phyloP scores from a whole-genome alignment of 164 flowering plant species.

The Litsea cubeba region DNA sequence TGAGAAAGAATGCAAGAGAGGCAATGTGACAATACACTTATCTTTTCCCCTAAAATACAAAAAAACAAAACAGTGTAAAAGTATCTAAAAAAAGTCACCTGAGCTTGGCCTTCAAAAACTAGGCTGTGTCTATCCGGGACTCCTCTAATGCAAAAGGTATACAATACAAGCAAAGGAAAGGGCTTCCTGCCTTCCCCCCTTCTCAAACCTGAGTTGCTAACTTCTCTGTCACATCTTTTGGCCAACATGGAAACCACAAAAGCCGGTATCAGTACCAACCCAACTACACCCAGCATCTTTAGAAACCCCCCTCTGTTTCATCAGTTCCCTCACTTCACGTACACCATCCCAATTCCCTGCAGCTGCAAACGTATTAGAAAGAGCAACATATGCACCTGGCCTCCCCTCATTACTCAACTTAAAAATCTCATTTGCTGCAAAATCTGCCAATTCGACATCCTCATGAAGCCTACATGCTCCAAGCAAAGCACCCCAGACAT shows the following conservation, averaged over 20 bases:
- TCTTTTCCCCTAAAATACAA: no score
- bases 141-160: no score
- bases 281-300: slow-evolving; percentile 72
- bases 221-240: background rate
- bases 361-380: slow-evolving; percentile 81
- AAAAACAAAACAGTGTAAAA: no score
- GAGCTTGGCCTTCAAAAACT: no score
- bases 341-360: slow-evolving; percentile 80
- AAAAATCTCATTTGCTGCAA: slow-evolving; percentile 76
- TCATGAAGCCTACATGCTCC: slow-evolving; percentile 75
- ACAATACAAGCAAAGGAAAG: no score
- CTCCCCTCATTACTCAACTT: slow-evolving; percentile 43
- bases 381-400: slow-evolving; percentile 81
- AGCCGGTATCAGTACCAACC: slow-evolving; percentile 51
- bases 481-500: slow-evolving; percentile 93
- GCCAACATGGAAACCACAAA: slow-evolving; percentile 19
- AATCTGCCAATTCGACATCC: slow-evolving; percentile 62
- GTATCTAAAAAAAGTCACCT: no score
- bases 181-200: background rate
- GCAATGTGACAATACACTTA: no score
- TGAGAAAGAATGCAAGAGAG: no score
- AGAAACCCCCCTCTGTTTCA: slow-evolving; percentile 66
- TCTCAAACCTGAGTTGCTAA: background rate
- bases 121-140: no score
- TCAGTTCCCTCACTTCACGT: slow-evolving; percentile 58